Base-by-base conservation (phyloP, 2,329 filamentous ascomycete genomes). In the Chrysoporthe cubensis region DNA sequence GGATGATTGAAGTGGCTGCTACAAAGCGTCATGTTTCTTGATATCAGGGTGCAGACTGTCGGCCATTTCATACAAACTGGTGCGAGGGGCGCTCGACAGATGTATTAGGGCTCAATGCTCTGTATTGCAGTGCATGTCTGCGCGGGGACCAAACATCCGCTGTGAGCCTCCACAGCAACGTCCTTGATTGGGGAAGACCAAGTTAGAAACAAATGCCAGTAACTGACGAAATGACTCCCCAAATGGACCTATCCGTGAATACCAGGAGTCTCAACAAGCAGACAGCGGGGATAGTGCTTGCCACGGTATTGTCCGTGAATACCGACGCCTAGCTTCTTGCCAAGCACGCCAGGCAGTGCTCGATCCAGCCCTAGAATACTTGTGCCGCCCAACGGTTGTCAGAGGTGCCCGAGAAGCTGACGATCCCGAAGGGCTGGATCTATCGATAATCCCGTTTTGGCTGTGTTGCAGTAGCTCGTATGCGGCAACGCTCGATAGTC, bases 381-480 rank as follows among this genome's bases (percentile, higher is more conserved):
- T 67, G 40, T 21, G 34, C 50, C 60, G 66, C n/a, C 50, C 26
- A 58, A 42, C n/a, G 57, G 43, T 42, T 48, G 50, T 37, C 43
- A 43, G 34, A 37, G 58, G 44, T 40, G 42, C 37, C 54, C 65
- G 54, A 64, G 44, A 54, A 56, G 67, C 8, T 46, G 50, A 48
- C 37, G 59, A 56, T 44, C 43, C 57, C 62, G 62, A 66, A 21
- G 34, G 11, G 58, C 26, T 64, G 59, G 60, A 37, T 46, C 26
- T 60, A 64, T 64, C 62, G 60, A 43, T 60, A 64, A 57, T 56
- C 46, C 40, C 56, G 21, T 54, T 44, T 52, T 57, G 46, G 46
- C 58, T 52, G 64, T 46, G 34, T 60, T 61, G 64, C 64, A 69
- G 64, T 69, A 66, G 67, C 64, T 57, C 40, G 42, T 59, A 40